Conservation (phyloP, 1,284 basidiomycete species). For the Irpex lacteus region DNA sequence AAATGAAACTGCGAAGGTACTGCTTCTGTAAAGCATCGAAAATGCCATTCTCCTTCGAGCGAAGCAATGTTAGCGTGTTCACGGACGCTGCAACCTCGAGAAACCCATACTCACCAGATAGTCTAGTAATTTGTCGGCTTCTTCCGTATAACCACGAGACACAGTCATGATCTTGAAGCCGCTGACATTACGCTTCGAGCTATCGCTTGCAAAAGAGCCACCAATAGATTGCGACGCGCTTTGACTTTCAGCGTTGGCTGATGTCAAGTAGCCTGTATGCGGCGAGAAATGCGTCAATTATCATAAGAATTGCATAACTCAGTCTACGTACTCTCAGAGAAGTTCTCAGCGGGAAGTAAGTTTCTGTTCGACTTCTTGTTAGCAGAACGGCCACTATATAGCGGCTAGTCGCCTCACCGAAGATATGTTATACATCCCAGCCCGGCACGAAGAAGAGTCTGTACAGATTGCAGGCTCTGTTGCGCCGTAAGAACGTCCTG, state of each 20-base stretch:
- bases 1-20: conserved; percentile 76
- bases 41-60: conserved; percentile 68
- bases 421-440: conserved; percentile 77
- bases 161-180: conserved; percentile 69
- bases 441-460: conserved; percentile 69
- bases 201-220: conserved; percentile 30
- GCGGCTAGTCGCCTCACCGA: conserved; percentile 39
- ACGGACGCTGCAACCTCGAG: not conserved
- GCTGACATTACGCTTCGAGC: conserved; percentile 39
- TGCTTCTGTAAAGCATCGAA: conserved; percentile 76
- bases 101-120: conserved; percentile 54
- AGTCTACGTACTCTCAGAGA: conserved; percentile 54
- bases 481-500: conserved; percentile 36
- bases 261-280: conserved; percentile 49
- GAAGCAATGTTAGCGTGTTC: not conserved
- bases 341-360: conserved; percentile 76
- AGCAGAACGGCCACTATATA: not conserved
- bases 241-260: conserved; percentile 41
- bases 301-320: not conserved
- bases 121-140: conserved; percentile 76
- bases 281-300: conserved; percentile 13
- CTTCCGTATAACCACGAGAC: conserved; percentile 70
- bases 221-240: conserved; percentile 36
- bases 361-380: conserved; percentile 39
- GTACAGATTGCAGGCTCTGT: conserved; percentile 64